Base-by-base conservation (phyloP, 768 basidiomycete genomes). In the Lentinula aciculospora region DNA sequence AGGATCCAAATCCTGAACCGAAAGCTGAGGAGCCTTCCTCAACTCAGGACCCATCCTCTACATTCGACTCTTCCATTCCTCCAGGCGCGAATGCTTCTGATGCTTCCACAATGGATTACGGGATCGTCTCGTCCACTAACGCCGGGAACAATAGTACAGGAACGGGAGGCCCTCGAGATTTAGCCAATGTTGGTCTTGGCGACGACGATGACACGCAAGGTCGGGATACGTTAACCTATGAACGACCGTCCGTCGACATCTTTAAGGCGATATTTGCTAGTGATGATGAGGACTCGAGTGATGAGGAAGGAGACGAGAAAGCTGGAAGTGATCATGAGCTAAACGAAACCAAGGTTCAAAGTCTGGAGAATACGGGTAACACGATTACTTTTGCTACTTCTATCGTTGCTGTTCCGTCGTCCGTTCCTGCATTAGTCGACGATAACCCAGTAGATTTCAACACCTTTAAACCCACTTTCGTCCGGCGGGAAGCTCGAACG, bases 201-300 rank as follows among this genome's bases (percentile, higher is more conserved):
- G 51, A 53, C 27, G 94, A 97, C 51, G 94, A 98, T 66, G 93
- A 94, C 40, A 81, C 79, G 28, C 95, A 97, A 67, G 95, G 94
- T 0, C 72, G 81, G 36, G 94, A 95, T 65, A 94, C 85, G 5
- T 75, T 98, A 61, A 94, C 90, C 0, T 95, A 98, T 69, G 78
- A 90, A 64, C 81, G 89, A 37, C 96, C 97, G 2, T 75, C 85
- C 5, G 91, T 94, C 81, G 89, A 94, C 66, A 84, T 98, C 44
- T 99, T 98, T 79, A 97, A 96, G 68, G 94, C 96, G 3, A 98
- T 99, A 60, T 99, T 99, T 68, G 95, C 94, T 10, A 94, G 91
- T 71, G 92, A 93, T 60, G 92, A 93, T 45, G 94, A 96, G 65
- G 90, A 92, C 34, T 86, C 85, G 17, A 89, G 85, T 8, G 85